Percentiles rank a stretch among this genome's conserved stretches.
These are phyloP conservation scores for Aquilaria sinensis DNA, from an alignment of 345 rosid species.

Conservation along the genomic window DNA sequence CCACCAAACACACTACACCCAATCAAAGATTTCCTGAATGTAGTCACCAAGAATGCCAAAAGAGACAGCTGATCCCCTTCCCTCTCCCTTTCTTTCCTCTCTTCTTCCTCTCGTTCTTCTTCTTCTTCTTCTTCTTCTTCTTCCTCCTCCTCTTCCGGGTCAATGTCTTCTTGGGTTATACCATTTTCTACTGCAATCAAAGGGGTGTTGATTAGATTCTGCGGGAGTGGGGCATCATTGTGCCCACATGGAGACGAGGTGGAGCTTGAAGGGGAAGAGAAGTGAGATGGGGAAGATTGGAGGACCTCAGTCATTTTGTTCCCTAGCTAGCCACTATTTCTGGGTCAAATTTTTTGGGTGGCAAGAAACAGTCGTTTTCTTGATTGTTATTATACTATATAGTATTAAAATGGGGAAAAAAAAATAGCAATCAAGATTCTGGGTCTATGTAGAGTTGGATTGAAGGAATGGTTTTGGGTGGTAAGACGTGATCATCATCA, in stretches of 20 bases:
- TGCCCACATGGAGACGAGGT: constrained; percentile 45
- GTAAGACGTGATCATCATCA: constrained; percentile 59
- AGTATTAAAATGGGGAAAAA: background rate
- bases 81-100: constrained; percentile 21
- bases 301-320: constrained; percentile 68
- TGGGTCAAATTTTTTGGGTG: constrained; percentile 22
- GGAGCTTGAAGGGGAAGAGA: constrained; percentile 91
- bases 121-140: constrained; percentile 19
- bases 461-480: constrained; percentile 62
- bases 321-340: constrained; percentile 1
- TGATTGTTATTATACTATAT: background rate
- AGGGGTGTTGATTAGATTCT: constrained; percentile 32
- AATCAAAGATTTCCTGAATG: constrained; percentile 69
- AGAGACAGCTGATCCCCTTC: constrained; percentile 58
- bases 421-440: constrained; percentile 11
- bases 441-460: constrained; percentile 64
- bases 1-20: constrained; percentile 55
- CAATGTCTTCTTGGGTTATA: constrained; percentile 23
- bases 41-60: constrained; percentile 56
- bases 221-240: constrained; percentile 42
- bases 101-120: constrained; percentile 10
- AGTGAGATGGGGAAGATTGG: constrained; percentile 65
- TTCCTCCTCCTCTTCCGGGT: constrained; percentile 14
- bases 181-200: constrained; percentile 16
- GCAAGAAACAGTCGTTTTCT: constrained; percentile 35